Percentiles rank a stretch among this genome's conserved stretches.
These are phyloP conservation scores for Chenopodium formosanum DNA, from an alignment of 148 eudicot species.

Conservation along the genomic window DNA sequence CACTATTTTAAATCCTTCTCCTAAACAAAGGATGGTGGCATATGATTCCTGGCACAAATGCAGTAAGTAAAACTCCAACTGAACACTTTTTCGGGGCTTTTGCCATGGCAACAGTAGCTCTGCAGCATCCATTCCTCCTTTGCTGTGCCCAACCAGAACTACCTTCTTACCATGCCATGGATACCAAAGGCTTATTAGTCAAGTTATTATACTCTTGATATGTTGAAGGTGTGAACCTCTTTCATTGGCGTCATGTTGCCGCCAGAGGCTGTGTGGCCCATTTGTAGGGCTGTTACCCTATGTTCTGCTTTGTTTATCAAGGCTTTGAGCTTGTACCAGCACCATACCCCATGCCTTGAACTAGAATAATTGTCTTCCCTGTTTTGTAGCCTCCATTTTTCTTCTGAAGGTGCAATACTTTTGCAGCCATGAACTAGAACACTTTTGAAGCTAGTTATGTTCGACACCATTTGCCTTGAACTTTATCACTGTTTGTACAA, in stretches of 20 bases:
- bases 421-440: no score
- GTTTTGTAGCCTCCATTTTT: neutral
- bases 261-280: constrained; percentile 27
- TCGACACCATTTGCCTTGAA: no score
- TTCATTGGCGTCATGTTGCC: constrained; percentile 20
- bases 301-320: constrained; percentile 20
- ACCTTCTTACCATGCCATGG: constrained; percentile 33
- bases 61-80: constrained; percentile 26
- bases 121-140: constrained; percentile 32
- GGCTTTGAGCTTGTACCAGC: constrained; percentile 21
- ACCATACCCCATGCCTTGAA: constrained; percentile 16
- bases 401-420: neutral
- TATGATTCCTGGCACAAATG: constrained; percentile 33
- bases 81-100: constrained; percentile 22
- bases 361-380: constrained; percentile 33
- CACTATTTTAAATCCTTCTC: constrained; percentile 2
- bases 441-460: no score
- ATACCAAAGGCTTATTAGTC: constrained; percentile 21
- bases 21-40: constrained; percentile 21
- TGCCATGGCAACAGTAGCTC: constrained; percentile 32
- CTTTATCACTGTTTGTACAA: no score
- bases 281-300: constrained; percentile 28
- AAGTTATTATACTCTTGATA: no score
- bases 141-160: constrained; percentile 28
- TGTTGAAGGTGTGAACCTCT: constrained; percentile 8